Evolutionary conservation across 1,139 yeast genomes (phyloP).

Genomic region (Magnusiomyces sp.): DNA sequence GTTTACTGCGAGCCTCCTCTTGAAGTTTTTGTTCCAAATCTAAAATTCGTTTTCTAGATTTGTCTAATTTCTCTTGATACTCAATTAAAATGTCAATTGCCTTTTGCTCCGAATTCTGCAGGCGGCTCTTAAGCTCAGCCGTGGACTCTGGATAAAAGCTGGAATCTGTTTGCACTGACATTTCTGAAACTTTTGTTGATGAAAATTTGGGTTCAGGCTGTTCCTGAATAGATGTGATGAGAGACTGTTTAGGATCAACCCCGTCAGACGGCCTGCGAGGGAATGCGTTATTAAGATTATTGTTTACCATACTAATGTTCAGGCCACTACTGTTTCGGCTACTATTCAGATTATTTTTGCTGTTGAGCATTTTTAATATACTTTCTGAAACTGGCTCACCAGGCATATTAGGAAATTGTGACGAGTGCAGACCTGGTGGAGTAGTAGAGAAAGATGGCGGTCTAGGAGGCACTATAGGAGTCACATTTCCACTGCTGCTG

Average conservation of each 20-base stretch:
- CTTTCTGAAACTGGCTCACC: not conserved
- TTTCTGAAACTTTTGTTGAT: not conserved
- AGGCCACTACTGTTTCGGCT: not conserved
- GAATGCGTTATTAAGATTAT: not conserved
- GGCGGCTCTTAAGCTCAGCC: slow-evolving; percentile 18
- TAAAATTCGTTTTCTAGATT: slow-evolving; percentile 22
- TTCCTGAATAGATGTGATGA: not conserved
- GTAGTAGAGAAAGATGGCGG: too few relatives aligned
- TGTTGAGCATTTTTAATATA: not conserved
- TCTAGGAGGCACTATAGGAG: too few relatives aligned
- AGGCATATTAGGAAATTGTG: too few relatives aligned
- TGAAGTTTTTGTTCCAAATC: slow-evolving; percentile 21
- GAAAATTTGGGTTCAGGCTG: not conserved
- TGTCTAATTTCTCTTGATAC: slow-evolving; percentile 26
- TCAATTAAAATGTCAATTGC: slow-evolving; percentile 23
- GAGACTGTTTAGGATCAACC: not conserved
- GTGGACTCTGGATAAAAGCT: slow-evolving; percentile 1
- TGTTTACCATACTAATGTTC: not conserved
- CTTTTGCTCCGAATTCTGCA: slow-evolving; percentile 24
- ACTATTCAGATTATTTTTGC: not conserved
- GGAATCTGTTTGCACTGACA: not conserved
- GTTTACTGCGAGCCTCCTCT: slow-evolving; percentile 16
- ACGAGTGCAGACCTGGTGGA: too few relatives aligned
- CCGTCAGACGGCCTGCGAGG: too few relatives aligned
- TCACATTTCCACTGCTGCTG: too few relatives aligned